Base-by-base conservation (phyloP, 352 stramenopile species). In the Phytophthora europaea region DNA sequence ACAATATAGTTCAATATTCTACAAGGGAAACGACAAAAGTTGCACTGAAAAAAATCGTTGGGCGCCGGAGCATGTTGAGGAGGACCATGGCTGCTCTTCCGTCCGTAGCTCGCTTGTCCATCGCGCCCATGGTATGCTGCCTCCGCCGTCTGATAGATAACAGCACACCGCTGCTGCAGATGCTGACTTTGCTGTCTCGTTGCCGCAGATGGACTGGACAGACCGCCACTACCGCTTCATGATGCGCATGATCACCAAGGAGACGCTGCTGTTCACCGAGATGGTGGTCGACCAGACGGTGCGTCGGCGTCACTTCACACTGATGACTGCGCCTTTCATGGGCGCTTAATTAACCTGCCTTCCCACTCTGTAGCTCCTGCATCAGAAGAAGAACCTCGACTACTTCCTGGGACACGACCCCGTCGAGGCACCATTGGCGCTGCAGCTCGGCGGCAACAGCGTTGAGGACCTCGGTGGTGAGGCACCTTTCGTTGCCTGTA, bases 271-370 rank as follows among this genome's bases (percentile, higher is more conserved):
- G 18, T 99, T 98, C 80, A 99, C 96, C 10, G 98, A 99, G 85
- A 99, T 99, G 98, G 91, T 99, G 22, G 96, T 99, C 45, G 95
- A 98, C 51, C 94, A 99, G 71, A 99, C 98, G 13, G 88, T 99
- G 48, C 53, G 82, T 73, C 43, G 33, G 18, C 38, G 33, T 16
- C 15, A 31, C 38, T 6, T 18, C 13, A 43, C 18, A 13, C 23
- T 20, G 28, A 34, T 8, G 12, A 15, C 10, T 72, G 31, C 12
- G 45, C 18, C 5, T 31, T 28, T 0, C 3, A 20, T 9, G 43
- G 0, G 7, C 7, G 8, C 16, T 16, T 18, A 38, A 38, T 16
- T 72, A 36, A 60, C 16, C 3, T 36, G 31, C 2, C 2, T 28
- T 20, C 13, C 15, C 26, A 2, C 61, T 36, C 47, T 10, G 7